Base-by-base conservation (phyloP, 345 rosid genomes). In the Ricinus communis region DNA sequence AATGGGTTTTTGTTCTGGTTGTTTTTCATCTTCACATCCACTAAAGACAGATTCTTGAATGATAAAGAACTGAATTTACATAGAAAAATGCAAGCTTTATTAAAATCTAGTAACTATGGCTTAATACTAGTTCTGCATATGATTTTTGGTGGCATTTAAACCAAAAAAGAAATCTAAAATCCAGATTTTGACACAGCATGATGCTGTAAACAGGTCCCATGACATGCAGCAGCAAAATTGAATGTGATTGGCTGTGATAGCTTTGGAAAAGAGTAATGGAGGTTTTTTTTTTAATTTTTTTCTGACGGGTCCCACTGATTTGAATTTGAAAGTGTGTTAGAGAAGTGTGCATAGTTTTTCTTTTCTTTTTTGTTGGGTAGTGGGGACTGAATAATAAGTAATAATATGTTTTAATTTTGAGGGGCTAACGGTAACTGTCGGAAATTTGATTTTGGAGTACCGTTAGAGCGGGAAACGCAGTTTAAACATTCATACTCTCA, bases 251-350 rank as follows among this genome's bases (percentile, higher is more conserved):
- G 22, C 0, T 30, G n/a, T 49, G 41, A 2, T 7, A 3, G 57
- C 24, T 28, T 49, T 50, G 69, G 56, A 27, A 31, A 51, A 65
- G 69, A 65, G 9, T 50, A 49, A 43, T 25, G 36, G 45, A 15
- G 64, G n/a, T n/a, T n/a, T n/a, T n/a, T n/a, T 33, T 33, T 33
- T 33, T 33, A 6, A 33, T 33, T 33, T 2, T 2, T 2, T 2
- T 33, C 6, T 18, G 47, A 61, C 22, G 66, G 66, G 66, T 40
- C 41, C 62, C 41, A 18, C 4, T 38, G 33, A 47, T 70, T 70
- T 70, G 74, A 70, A 70, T 70, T 70, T 70, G 74, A 70, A 70
- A 59, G 25, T 62, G 59, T 33, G 38, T 25, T 47, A 12, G 66
- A 60, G n/a, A 70, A 49, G 22, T 46, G 73, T 54, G 71, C 40